phyloP scores from a whole-genome alignment of 2,329 filamentous ascomycete species.

The Pseudogymnoascus sp. region DNA sequence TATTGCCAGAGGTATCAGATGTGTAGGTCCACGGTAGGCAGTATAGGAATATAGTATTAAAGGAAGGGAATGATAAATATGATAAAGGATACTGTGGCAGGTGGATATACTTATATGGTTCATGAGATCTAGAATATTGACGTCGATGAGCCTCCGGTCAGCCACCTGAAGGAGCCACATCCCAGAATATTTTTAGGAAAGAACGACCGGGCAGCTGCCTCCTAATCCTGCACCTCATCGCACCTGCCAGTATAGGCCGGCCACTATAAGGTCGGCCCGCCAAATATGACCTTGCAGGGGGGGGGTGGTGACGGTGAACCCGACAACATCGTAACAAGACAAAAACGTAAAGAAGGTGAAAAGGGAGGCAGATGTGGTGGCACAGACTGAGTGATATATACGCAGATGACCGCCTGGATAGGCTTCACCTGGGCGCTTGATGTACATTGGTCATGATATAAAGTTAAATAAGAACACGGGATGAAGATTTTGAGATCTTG shows the following conservation, averaged over 20 bases:
- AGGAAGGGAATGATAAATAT: background rate
- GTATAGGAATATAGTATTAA: background rate
- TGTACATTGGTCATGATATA: background rate
- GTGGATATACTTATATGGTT: background rate
- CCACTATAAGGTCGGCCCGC: background rate
- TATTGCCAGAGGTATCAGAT: background rate
- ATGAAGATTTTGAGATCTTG: background rate
- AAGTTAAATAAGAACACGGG: background rate
- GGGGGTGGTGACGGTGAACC: background rate
- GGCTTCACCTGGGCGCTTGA: background rate
- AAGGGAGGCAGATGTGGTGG: background rate
- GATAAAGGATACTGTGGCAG: background rate
- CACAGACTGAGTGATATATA: background rate
- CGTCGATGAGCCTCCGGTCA: background rate
- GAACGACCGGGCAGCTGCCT: background rate
- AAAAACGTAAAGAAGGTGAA: background rate
- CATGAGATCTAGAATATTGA: background rate
- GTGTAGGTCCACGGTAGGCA: background rate
- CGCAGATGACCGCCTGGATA: background rate
- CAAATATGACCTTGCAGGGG: constrained; percentile 1
- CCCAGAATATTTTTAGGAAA: background rate
- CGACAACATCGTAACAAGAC: background rate
- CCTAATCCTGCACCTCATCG: background rate
- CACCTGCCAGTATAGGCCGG: constrained; percentile 1
- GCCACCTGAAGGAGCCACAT: background rate